Percentiles rank a stretch among this genome's conserved stretches.
Conservation (phyloP, 352 stramenopile genomes). For the Globisporangium perplexum region DNA sequence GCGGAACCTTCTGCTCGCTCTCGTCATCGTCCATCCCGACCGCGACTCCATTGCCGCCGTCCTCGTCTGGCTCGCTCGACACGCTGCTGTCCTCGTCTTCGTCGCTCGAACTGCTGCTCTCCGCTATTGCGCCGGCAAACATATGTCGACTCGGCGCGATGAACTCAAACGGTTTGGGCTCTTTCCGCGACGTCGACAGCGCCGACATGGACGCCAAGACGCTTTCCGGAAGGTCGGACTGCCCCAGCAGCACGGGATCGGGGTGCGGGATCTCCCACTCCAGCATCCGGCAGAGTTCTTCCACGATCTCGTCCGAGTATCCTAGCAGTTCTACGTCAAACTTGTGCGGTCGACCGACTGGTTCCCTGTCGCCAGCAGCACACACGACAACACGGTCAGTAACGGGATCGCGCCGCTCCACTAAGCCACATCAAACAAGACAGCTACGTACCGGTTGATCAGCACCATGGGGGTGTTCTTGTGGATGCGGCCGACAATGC, state of each 20-base stretch:
- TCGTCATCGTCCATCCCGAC: constrained; percentile 34
- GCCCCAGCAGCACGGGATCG: constrained; percentile 53
- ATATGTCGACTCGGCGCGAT: constrained; percentile 65
- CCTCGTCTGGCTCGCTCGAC: constrained; percentile 44
- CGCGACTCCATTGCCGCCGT: constrained; percentile 17
- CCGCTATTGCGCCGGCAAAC: constrained; percentile 63
- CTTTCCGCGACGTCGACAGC: constrained; percentile 13
- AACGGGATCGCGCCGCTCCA: not conserved
- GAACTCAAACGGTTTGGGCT: constrained; percentile 56
- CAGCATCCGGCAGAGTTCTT: constrained; percentile 70
- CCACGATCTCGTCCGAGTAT: constrained; percentile 82
- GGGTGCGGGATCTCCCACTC: constrained; percentile 75
- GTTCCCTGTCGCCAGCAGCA: constrained; percentile 32
- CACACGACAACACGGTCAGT: not conserved
- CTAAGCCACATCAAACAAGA: not conserved
- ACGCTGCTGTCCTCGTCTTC: constrained; percentile 41
- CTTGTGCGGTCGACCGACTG: constrained; percentile 72
- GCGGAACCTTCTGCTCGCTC: constrained; percentile 15
- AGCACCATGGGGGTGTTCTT: constrained; percentile 82
- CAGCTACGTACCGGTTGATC: constrained; percentile 58
- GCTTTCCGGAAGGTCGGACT: constrained; percentile 44
- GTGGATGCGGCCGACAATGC: constrained; percentile 78
- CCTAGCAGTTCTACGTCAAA: constrained; percentile 83
- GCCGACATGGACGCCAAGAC: constrained; percentile 18
- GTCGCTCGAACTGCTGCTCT: constrained; percentile 54